phyloP scores from a whole-genome alignment of 495 filamentous ascomycete genomes.

The Annulohypoxylon moriforme region DNA sequence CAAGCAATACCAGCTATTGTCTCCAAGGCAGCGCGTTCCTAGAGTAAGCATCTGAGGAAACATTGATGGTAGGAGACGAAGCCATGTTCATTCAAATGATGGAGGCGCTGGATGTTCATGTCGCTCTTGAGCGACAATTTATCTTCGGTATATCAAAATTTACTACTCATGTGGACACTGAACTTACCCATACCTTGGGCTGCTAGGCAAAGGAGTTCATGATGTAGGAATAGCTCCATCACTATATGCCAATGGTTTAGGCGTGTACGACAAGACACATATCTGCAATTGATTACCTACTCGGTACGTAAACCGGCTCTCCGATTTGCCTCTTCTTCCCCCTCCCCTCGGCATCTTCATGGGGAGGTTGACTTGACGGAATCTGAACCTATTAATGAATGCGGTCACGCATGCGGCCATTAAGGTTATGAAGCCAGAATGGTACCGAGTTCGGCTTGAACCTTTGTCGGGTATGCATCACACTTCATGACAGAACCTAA shows the following conservation, averaged over 20 bases:
- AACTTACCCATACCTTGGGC: background rate
- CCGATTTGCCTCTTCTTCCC: background rate
- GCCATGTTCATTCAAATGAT: background rate
- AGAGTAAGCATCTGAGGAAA: background rate
- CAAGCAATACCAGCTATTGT: background rate
- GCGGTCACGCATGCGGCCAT: background rate
- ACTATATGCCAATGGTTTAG: background rate
- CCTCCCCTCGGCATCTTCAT: background rate
- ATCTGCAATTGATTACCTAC: background rate
- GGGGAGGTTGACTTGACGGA: background rate
- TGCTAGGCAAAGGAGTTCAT: background rate
- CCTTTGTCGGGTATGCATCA: conserved; percentile 19
- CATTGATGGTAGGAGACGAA: background rate
- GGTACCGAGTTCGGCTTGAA: conserved; percentile 25
- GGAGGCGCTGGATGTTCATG: background rate
- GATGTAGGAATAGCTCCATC: background rate
- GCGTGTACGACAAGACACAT: conserved; percentile 10
- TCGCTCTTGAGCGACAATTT: background rate
- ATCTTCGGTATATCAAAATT: background rate
- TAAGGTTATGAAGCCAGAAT: background rate
- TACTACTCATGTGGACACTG: background rate
- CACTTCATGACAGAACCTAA: conserved; percentile 18
- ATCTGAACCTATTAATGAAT: background rate
- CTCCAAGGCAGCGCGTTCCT: background rate
- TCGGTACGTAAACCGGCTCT: background rate